These are phyloP conservation scores for Paraglomus brasilianum DNA, from an alignment of 192 early-diverging fungal genomes.

Conservation along the genomic window DNA sequence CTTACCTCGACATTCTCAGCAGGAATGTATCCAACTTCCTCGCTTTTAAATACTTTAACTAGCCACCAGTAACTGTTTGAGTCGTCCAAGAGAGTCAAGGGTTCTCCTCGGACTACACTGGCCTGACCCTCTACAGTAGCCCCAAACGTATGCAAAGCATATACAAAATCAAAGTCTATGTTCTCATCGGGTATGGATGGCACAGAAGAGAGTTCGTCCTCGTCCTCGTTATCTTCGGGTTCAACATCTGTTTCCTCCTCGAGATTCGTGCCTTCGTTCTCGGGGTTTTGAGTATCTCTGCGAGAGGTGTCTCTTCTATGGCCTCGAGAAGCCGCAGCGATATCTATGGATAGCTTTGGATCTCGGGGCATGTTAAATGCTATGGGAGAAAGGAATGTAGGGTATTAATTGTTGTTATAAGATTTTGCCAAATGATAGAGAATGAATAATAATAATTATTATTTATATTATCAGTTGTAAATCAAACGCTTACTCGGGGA, in stretches of 20 bases:
- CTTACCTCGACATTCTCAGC: slow-evolving; percentile 83
- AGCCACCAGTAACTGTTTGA: slow-evolving; percentile 84
- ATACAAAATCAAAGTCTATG: slow-evolving; percentile 77
- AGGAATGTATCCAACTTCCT: slow-evolving; percentile 82
- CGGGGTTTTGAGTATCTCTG: neutral
- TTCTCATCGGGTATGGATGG: slow-evolving; percentile 54
- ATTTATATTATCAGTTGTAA: too few species aligned
- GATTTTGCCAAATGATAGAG: too few species aligned
- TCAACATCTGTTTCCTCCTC: neutral
- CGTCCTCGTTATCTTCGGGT: slow-evolving; percentile 41
- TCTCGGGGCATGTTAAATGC: slow-evolving; percentile 15
- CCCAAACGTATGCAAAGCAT: slow-evolving; percentile 83
- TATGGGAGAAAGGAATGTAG: neutral
- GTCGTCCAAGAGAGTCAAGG: slow-evolving; percentile 79
- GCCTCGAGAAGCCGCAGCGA: slow-evolving; percentile 6
- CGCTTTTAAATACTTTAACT: slow-evolving; percentile 66
- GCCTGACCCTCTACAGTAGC: slow-evolving; percentile 85
- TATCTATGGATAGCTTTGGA: slow-evolving; percentile 27
- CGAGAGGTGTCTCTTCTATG: neutral
- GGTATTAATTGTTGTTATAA: too few species aligned
- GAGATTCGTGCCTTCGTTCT: neutral
- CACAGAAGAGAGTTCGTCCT: slow-evolving; percentile 43
- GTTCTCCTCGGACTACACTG: slow-evolving; percentile 74
- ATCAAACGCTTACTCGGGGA: too few species aligned
- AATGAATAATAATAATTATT: too few species aligned